Conservation (phyloP, 108 stramenopile genomes). For the Skeletonema menzelii region DNA sequence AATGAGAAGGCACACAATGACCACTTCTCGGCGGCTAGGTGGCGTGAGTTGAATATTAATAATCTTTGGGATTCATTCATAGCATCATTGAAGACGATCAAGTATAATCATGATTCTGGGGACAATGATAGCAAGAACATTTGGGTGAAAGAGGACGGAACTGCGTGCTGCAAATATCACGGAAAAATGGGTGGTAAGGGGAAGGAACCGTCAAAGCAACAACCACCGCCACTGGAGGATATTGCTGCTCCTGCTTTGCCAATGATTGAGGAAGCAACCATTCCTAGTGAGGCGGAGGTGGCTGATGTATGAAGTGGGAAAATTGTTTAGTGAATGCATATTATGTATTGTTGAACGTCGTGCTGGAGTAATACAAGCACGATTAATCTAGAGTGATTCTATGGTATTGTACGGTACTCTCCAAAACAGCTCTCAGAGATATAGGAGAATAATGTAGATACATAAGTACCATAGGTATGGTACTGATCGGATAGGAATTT, state of each 20-base stretch:
- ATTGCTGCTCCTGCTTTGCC: background rate
- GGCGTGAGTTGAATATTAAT: background rate
- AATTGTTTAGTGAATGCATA: background rate
- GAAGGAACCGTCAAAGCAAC: background rate
- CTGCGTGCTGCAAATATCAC: background rate
- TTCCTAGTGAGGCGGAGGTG: background rate
- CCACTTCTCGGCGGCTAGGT: conserved; percentile 1
- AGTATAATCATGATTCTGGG: background rate
- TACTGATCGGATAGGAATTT: too few species aligned
- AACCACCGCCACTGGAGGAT: background rate
- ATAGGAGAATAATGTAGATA: too few species aligned
- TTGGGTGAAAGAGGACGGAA: background rate
- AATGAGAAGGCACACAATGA: background rate
- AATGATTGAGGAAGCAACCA: background rate
- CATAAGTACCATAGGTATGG: too few species aligned
- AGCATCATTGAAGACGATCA: background rate
- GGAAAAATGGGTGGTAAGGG: background rate
- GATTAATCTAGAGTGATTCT: too few species aligned
- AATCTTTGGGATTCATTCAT: background rate
- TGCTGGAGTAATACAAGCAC: too few species aligned
- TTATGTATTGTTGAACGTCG: too few species aligned
- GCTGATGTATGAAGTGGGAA: background rate
- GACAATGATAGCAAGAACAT: background rate
- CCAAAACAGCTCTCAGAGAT: too few species aligned
- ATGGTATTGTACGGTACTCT: too few species aligned